Evolutionary conservation across 2,329 filamentous ascomycete genomes (phyloP).

Genomic region (Diaporthe helianthi): DNA sequence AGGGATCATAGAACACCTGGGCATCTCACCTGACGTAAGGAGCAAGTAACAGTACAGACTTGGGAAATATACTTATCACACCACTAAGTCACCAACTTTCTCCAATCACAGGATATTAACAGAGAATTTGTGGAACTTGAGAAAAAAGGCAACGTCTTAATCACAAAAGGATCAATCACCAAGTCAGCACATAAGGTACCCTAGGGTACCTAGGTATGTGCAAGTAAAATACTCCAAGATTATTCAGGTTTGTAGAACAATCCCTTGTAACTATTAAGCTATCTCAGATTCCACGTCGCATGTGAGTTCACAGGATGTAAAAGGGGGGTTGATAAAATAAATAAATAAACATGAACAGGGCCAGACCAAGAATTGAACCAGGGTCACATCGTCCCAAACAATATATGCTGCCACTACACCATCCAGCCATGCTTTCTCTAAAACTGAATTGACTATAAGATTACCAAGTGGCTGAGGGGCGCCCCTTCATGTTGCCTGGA

Average conservation of each 20-base stretch:
- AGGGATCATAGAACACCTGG: no score
- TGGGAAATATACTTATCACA: background rate
- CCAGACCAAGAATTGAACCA: slow-evolving; percentile 22
- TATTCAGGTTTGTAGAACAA: background rate
- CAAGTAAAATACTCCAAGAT: no score
- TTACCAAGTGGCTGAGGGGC: background rate
- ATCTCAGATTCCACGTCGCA: no score
- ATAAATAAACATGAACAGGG: background rate
- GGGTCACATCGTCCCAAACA: slow-evolving; percentile 26
- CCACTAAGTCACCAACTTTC: no score
- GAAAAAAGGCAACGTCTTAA: background rate
- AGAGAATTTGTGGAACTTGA: background rate
- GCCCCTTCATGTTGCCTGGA: no score
- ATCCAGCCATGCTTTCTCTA: background rate
- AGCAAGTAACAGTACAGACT: no score
- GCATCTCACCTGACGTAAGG: no score
- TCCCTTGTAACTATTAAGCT: no score
- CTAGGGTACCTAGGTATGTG: no score
- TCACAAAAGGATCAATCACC: background rate
- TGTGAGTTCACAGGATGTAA: no score
- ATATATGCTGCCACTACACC: slow-evolving; percentile 22
- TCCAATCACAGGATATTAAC: no score
- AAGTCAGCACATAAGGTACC: no score
- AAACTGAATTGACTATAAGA: background rate
- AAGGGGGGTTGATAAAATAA: background rate